These are phyloP conservation scores for Lactarius hengduanensis DNA, from an alignment of 768 basidiomycete genomes.

Conservation along the genomic window DNA sequence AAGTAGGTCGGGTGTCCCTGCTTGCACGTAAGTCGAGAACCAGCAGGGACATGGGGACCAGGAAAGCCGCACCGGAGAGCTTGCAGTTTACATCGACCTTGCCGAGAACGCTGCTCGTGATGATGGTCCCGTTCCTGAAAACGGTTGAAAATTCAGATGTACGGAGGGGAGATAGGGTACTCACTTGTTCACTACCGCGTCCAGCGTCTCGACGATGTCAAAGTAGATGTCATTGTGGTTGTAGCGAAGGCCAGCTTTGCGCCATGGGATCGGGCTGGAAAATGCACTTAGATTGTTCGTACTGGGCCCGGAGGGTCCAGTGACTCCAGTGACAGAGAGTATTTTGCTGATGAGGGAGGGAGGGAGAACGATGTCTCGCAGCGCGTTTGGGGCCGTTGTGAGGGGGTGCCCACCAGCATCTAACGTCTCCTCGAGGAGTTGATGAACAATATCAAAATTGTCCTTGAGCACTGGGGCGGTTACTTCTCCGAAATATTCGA, in stretches of 20 bases:
- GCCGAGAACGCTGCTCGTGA: constrained; percentile 70
- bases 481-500: constrained; percentile 86
- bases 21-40: neutral
- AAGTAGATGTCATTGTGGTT: constrained; percentile 92
- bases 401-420: constrained; percentile 90
- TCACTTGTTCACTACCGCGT: constrained; percentile 76
- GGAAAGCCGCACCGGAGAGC: constrained; percentile 59
- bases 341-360: constrained; percentile 70
- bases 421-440: constrained; percentile 95
- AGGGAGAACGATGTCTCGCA: constrained; percentile 91
- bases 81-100: constrained; percentile 73
- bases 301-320: constrained; percentile 36
- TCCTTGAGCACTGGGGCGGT: constrained; percentile 79
- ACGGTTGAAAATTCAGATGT: neutral
- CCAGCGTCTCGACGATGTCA: constrained; percentile 81
- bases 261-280: constrained; percentile 91
- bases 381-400: constrained; percentile 84
- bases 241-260: constrained; percentile 79
- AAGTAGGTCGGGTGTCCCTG: constrained; percentile 90
- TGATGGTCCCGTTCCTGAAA: constrained; percentile 63
- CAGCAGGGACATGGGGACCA: neutral
- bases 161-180: constrained; percentile 26
- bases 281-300: constrained; percentile 48
- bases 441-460: constrained; percentile 94
- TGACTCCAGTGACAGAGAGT: constrained; percentile 50